A percentile compares a stretch with the other conserved stretches of the same genome.
Conservation (phyloP, 192 early-diverging fungal genomes). For the Rhizoclosmatium globosum region DNA sequence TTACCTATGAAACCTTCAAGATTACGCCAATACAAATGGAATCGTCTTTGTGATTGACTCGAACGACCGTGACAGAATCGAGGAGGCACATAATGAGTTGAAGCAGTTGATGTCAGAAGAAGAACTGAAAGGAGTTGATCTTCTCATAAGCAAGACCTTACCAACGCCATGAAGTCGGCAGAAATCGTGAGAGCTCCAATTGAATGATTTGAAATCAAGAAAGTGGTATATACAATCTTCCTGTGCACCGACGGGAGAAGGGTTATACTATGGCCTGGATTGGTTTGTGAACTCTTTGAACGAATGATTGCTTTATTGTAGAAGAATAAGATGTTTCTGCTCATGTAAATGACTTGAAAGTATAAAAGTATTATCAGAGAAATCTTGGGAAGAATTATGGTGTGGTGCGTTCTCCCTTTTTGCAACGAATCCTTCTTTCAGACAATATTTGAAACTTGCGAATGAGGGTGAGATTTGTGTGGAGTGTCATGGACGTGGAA, state of each 20-base stretch:
- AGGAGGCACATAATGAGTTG: slow-evolving; percentile 92
- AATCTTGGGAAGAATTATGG: slow-evolving; percentile 33
- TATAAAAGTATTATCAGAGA: too few species aligned
- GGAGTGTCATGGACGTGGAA: neutral
- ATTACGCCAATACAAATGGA: slow-evolving; percentile 95
- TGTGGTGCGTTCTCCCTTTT: slow-evolving; percentile 14
- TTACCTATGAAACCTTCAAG: slow-evolving; percentile 88
- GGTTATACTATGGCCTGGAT: slow-evolving; percentile 98
- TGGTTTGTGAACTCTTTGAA: too few species aligned
- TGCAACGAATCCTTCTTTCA: slow-evolving; percentile 5
- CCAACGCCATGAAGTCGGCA: slow-evolving; percentile 91
- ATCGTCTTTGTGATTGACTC: slow-evolving; percentile 98
- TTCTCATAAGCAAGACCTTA: slow-evolving; percentile 99
- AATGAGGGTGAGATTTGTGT: neutral
- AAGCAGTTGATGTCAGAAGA: slow-evolving; percentile 89
- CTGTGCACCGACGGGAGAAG: slow-evolving; percentile 92
- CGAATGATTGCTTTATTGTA: too few species aligned
- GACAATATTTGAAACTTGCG: slow-evolving; percentile 12
- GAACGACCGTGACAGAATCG: slow-evolving; percentile 93
- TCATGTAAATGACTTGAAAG: too few species aligned
- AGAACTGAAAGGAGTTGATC: slow-evolving; percentile 85
- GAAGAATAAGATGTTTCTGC: too few species aligned
- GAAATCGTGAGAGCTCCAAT: slow-evolving; percentile 92
- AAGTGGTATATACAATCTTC: slow-evolving; percentile 94
- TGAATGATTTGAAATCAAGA: slow-evolving; percentile 74